Evolutionary conservation across 2,329 filamentous ascomycete species (phyloP), one percentile per base, ranked within the genome.

Genomic region (Scytalidium sp.): DNA sequence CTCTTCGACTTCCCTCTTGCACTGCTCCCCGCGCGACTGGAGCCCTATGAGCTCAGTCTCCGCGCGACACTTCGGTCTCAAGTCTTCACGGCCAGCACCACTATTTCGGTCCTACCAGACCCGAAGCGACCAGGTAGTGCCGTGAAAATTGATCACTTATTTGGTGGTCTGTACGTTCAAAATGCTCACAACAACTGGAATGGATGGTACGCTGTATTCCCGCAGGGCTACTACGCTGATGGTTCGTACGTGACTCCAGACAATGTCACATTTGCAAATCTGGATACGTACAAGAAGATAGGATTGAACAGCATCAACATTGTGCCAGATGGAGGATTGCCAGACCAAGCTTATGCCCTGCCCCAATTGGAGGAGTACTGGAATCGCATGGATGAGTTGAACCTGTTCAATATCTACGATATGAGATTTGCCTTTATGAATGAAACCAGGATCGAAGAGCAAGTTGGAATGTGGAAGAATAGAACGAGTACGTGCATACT

Each of bases 301-400:
- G 75, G 74, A 3, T 77, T 72, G 60, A 79, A 76, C 47, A 68
- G 74, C 7, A 70, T 78, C 42, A 63, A 59, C 41, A 57, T 63
- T 25, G 60, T 74, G 2, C 72, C 72, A 2, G 67, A 67, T 6
- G 70, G 65, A 8, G 61, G 67, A 51, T 47, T 64, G 11, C 66
- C 67, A 2, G 60, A 68, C 42, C 60, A 62, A 51, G 66, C 72
- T 15, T 75, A 66, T 68, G 51, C 69, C 61, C 49, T 49, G 1
- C 50, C 27, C 5, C 7, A 8, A 4, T n/a, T 36, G 8, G 15
- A 36, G 5, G 32, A 36, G 11, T 72, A 72, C 50, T 71, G 75
- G 52, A 64, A 73, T 45, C 62, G 64, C 43, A 67, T 72, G 54
- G 73, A 78, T 50, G 56, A 65, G 29, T 47, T 72, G 3, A 70